Conservation (phyloP, 2,329 filamentous ascomycete species). For the Aspergillus vadensis region DNA sequence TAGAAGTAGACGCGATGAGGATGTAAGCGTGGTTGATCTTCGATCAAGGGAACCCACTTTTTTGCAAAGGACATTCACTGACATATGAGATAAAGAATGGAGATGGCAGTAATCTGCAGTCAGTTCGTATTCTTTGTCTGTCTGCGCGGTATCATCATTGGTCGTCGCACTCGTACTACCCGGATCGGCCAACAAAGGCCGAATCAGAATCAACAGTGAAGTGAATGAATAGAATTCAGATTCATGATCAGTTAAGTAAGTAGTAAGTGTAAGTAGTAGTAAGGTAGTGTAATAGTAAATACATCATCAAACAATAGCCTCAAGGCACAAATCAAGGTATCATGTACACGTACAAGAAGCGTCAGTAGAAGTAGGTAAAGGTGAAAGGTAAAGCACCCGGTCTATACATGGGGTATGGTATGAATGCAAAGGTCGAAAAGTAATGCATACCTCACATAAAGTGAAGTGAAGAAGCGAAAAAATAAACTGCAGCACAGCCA, state of each 20-base stretch:
- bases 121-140: too few relatives aligned
- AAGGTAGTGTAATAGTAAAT: conserved; percentile 11
- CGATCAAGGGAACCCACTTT: too few relatives aligned
- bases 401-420: conserved; percentile 32
- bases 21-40: too few relatives aligned
- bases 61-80: too few relatives aligned
- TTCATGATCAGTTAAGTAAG: background rate
- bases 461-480: conserved; percentile 19
- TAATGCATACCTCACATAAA: conserved; percentile 15
- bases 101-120: too few relatives aligned
- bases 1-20: too few relatives aligned
- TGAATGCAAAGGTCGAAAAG: conserved; percentile 27
- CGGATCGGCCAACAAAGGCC: too few relatives aligned
- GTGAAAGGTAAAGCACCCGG: conserved; percentile 11
- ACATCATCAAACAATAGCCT: conserved; percentile 10
- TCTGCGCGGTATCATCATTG: too few relatives aligned
- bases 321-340: conserved; percentile 31
- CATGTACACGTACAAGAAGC: conserved; percentile 37
- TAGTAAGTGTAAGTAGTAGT: conserved; percentile 1
- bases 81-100: too few relatives aligned
- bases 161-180: too few relatives aligned
- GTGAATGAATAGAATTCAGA: too few relatives aligned
- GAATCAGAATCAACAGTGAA: too few relatives aligned
- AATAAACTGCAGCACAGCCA: conserved; percentile 10
- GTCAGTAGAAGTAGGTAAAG: conserved; percentile 3